Conservation (phyloP, 2,329 filamentous ascomycete genomes). For the Chaetomiaceae sp. region DNA sequence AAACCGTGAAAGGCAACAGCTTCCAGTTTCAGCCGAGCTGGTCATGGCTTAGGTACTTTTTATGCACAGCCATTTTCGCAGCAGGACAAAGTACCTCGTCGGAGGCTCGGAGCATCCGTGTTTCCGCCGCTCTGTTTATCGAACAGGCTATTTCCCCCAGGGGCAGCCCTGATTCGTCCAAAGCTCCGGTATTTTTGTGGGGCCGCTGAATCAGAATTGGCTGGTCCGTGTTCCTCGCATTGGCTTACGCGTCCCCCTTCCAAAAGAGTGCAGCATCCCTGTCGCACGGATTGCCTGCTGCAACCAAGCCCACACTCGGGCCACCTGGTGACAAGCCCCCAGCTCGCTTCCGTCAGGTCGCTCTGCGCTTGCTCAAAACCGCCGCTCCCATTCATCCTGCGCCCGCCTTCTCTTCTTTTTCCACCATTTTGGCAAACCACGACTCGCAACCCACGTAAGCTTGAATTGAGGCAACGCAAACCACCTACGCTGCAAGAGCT, state of each 20-base stretch:
- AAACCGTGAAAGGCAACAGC: neutral
- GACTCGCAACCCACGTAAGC: neutral
- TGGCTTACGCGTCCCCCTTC: conserved; percentile 35
- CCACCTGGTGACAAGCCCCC: too few species aligned
- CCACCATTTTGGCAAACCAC: neutral
- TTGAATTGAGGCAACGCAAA: neutral
- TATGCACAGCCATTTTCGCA: neutral
- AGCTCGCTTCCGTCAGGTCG: too few species aligned
- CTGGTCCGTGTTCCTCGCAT: conserved; percentile 3
- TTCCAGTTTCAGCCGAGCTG: neutral
- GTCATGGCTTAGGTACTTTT: neutral
- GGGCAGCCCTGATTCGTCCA: conserved; percentile 18
- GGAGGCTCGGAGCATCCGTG: neutral
- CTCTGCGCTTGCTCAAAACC: conserved; percentile 4
- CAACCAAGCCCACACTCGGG: neutral
- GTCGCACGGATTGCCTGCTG: neutral
- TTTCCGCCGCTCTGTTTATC: neutral
- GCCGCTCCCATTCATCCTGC: neutral
- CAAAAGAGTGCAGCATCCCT: conserved; percentile 16
- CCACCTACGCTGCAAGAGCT: neutral
- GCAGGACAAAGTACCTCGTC: conserved; percentile 1
- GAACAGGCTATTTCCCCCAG: conserved; percentile 23
- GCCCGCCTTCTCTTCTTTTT: conserved; percentile 2
- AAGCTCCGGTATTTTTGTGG: neutral
- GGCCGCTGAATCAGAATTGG: conserved; percentile 1